Conservation (phyloP, 2,329 filamentous ascomycete genomes). For the Nemania serpens region DNA sequence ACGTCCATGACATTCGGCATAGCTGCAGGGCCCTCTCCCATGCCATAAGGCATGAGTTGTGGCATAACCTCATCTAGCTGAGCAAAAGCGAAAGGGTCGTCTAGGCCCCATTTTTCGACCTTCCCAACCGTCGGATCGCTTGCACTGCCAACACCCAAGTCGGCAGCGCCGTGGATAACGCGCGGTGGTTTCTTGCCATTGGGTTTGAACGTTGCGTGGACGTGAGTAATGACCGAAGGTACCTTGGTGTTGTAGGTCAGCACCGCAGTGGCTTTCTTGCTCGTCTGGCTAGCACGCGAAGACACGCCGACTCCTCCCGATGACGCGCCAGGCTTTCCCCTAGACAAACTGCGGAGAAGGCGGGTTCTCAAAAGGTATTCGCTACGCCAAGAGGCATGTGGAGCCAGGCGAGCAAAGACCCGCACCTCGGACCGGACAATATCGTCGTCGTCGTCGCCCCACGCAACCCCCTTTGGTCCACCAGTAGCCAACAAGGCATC, state of each 20-base stretch:
- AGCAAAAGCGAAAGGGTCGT: constrained; percentile 73
- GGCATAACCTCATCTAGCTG: constrained; percentile 81
- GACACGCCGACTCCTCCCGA: constrained; percentile 57
- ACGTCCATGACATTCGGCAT: constrained; percentile 88
- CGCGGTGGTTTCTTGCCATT: constrained; percentile 74
- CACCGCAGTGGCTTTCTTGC: constrained; percentile 72
- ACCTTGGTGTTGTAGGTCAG: constrained; percentile 86
- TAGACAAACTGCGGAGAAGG: constrained; percentile 77
- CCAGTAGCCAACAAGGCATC: constrained; percentile 54
- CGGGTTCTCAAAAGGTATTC: constrained; percentile 91
- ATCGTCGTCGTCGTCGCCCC: constrained; percentile 55
- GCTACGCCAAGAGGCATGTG: constrained; percentile 89
- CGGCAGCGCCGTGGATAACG: constrained; percentile 82
- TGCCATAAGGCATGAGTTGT: constrained; percentile 74
- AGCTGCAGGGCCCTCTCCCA: constrained; percentile 78
- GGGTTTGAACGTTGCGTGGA: constrained; percentile 75
- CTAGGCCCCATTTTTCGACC: constrained; percentile 80
- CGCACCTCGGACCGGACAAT: constrained; percentile 72
- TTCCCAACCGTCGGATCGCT: constrained; percentile 80
- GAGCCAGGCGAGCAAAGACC: constrained; percentile 80
- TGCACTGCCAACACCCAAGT: constrained; percentile 75
- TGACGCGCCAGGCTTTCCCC: constrained; percentile 75
- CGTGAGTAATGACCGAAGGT: constrained; percentile 75
- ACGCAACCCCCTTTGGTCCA: constrained; percentile 45
- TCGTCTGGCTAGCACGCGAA: constrained; percentile 53